A percentile compares a stretch with the other conserved stretches of the same genome.
phyloP scores from a whole-genome alignment of 306 rosid genomes.

The Pueraria montana region DNA sequence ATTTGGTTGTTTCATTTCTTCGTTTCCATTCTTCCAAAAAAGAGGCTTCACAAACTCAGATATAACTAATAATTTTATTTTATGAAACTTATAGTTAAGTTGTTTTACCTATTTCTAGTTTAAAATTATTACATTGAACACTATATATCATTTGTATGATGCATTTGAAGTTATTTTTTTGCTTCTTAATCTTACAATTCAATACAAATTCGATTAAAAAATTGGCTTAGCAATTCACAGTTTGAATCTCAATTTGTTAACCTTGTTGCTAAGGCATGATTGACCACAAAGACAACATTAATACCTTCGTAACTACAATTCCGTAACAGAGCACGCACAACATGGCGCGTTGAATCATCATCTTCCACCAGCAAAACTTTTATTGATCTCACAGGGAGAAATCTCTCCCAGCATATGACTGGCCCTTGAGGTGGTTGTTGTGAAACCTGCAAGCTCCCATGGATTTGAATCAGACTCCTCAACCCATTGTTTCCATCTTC shows the following conservation, averaged over 20 bases:
- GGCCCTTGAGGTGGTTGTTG: constrained; percentile 59
- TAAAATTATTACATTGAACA: not conserved
- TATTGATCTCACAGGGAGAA: constrained; percentile 69
- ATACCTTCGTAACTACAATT: constrained; percentile 77
- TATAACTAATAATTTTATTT: not conserved
- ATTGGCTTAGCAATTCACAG: not conserved
- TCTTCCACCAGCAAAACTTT: constrained; percentile 74
- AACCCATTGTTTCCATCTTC: constrained; percentile 54
- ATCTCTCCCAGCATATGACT: constrained; percentile 61
- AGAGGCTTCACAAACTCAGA: not conserved
- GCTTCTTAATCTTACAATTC: not conserved
- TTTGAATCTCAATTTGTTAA: not conserved
- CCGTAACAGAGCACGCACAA: constrained; percentile 68
- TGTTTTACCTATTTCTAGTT: not conserved
- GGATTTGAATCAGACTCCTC: constrained; percentile 54
- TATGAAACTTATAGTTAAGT: not conserved
- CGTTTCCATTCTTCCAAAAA: not conserved
- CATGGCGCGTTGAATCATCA: constrained; percentile 74
- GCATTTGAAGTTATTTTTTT: not conserved
- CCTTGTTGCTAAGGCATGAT: constrained; percentile 2
- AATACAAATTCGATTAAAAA: not conserved
- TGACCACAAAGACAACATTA: constrained; percentile 27
- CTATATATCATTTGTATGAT: not conserved
- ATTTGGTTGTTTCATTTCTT: not conserved
- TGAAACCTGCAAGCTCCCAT: constrained; percentile 54